phyloP scores from a whole-genome alignment of 805 yeast genomes.

The Ogataea haglerorum region DNA sequence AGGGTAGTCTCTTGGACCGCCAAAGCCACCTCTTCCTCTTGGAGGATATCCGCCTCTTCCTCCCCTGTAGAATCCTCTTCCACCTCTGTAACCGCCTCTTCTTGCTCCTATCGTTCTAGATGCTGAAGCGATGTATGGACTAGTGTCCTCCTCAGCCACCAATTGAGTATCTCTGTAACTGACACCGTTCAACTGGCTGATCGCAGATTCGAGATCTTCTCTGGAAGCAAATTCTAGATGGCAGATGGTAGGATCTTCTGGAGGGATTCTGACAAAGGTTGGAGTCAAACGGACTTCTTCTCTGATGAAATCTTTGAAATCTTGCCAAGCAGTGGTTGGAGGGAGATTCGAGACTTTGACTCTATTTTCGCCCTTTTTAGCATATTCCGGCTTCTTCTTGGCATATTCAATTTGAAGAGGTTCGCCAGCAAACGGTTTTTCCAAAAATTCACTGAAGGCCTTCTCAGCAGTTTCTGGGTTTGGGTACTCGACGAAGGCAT shows the following conservation, averaged over 20 bases:
- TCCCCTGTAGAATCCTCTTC: slow-evolving; percentile 41
- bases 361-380: slow-evolving; percentile 71
- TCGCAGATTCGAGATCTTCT: slow-evolving; percentile 73
- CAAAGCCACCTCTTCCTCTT: slow-evolving; percentile 30
- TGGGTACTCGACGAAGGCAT: slow-evolving; percentile 85
- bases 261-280: slow-evolving; percentile 54
- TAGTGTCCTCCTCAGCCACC: slow-evolving; percentile 74
- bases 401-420: slow-evolving; percentile 52
- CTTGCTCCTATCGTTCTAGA: slow-evolving; percentile 46
- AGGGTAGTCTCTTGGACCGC: slow-evolving; percentile 30
- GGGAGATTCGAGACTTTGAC: slow-evolving; percentile 68
- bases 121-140: slow-evolving; percentile 49
- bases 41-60: slow-evolving; percentile 34
- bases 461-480: slow-evolving; percentile 51
- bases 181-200: slow-evolving; percentile 67
- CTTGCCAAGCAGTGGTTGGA: slow-evolving; percentile 82
- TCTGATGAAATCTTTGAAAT: slow-evolving; percentile 84
- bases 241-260: slow-evolving; percentile 43
- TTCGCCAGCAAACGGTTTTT: slow-evolving; percentile 48
- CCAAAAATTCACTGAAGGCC: slow-evolving; percentile 46
- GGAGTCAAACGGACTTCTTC: slow-evolving; percentile 65
- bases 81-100: slow-evolving; percentile 43
- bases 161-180: slow-evolving; percentile 64
- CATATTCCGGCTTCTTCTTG: slow-evolving; percentile 46
- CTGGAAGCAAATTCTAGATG: slow-evolving; percentile 57